Evolutionary conservation across 495 filamentous ascomycete species (phyloP).

Genomic region (Annulohypoxylon maeteangense): DNA sequence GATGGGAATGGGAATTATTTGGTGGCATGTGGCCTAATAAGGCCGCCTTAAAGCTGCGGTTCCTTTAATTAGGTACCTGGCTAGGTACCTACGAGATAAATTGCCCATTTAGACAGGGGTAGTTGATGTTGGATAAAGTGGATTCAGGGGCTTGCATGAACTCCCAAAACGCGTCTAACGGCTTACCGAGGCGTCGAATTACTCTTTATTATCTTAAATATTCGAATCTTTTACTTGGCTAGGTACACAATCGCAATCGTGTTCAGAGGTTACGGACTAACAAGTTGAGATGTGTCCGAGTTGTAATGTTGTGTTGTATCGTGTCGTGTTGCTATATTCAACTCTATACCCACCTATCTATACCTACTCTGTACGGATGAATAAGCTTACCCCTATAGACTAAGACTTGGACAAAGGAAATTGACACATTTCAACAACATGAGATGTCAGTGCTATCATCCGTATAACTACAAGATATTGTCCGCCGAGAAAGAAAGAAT

Average conservation of each 20-base stretch:
- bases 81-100: too few species aligned
- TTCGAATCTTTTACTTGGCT: too few species aligned
- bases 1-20: slow-evolving; percentile 21
- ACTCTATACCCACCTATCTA: neutral
- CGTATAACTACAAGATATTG: neutral
- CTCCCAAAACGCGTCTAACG: slow-evolving; percentile 36
- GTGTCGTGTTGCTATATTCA: neutral
- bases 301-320: neutral
- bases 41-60: slow-evolving; percentile 19
- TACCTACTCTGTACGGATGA: neutral
- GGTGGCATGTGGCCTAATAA: slow-evolving; percentile 44
- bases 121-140: slow-evolving; percentile 32
- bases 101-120: slow-evolving; percentile 37
- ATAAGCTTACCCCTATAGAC: neutral
- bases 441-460: neutral
- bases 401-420: slow-evolving; percentile 2
- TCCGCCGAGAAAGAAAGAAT: neutral
- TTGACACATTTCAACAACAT: slow-evolving; percentile 1
- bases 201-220: neutral
- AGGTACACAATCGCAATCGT: too few species aligned
- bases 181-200: slow-evolving; percentile 34
- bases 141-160: slow-evolving; percentile 43
- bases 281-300: neutral
- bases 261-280: neutral
- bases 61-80: slow-evolving; percentile 44